These are phyloP conservation scores for Trichoderma gracile DNA, from an alignment of 2,329 filamentous ascomycete species.

Conservation along the genomic window DNA sequence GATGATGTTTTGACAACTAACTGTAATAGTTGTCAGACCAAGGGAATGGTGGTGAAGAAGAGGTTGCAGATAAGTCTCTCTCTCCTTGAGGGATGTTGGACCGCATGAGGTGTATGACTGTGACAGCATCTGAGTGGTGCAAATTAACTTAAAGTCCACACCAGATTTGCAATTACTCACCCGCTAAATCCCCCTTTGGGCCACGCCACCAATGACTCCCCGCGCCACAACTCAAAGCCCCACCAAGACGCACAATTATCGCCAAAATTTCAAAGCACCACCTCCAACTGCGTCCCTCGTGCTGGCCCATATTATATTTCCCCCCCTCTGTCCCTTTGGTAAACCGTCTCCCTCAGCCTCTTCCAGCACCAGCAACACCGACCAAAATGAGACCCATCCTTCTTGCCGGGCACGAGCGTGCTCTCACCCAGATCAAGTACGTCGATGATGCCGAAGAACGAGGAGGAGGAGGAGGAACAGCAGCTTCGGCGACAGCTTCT, in stretches of 20 bases:
- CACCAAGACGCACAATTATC: constrained; percentile 49
- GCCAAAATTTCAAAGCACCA: constrained; percentile 45
- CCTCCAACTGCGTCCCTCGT: constrained; percentile 26
- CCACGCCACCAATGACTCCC: constrained; percentile 21
- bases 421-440: constrained; percentile 90
- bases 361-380: constrained; percentile 30
- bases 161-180: neutral
- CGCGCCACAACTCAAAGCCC: constrained; percentile 35
- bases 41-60: too few relatives aligned
- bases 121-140: neutral
- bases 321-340: constrained; percentile 2
- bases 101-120: too few relatives aligned
- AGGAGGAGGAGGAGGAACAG: neutral
- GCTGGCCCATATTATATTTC: constrained; percentile 24
- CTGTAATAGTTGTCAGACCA: too few relatives aligned
- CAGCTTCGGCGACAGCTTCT: neutral
- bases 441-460: constrained; percentile 31
- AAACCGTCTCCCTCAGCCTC: constrained; percentile 29
- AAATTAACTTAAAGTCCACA: neutral
- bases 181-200: neutral
- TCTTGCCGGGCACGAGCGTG: constrained; percentile 93
- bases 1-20: too few relatives aligned
- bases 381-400: constrained; percentile 86
- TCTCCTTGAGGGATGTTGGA: too few relatives aligned
- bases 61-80: too few relatives aligned